Percentiles rank a stretch among this genome's conserved stretches.
phyloP scores from a whole-genome alignment of 2,329 filamentous ascomycete species.

The Talaromyces atroroseus region DNA sequence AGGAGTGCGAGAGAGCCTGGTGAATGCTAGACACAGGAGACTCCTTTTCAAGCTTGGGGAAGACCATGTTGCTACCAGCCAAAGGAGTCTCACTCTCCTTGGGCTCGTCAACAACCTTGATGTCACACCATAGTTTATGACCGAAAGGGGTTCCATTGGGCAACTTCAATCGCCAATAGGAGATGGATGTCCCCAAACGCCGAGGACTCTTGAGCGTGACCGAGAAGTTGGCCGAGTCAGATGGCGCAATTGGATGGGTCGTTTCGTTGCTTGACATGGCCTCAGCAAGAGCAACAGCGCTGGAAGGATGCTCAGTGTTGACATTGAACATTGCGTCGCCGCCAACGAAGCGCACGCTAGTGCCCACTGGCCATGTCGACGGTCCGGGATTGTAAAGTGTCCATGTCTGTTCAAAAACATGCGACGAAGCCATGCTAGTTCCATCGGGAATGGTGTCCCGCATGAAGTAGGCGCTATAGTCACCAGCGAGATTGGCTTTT shows the following conservation, averaged over 20 bases:
- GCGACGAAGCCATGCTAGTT: conserved; percentile 62
- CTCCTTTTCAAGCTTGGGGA: conserved; percentile 93
- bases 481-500: conserved; percentile 42
- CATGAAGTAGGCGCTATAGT: conserved; percentile 50
- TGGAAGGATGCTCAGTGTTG: conserved; percentile 72
- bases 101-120: conserved; percentile 53
- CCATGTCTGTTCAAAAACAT: conserved; percentile 86
- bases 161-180: conserved; percentile 92
- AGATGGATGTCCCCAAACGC: conserved; percentile 74
- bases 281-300: conserved; percentile 66
- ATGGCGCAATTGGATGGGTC: conserved; percentile 62
- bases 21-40: conserved; percentile 78
- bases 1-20: conserved; percentile 46
- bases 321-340: conserved; percentile 96
- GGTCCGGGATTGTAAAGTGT: conserved; percentile 79
- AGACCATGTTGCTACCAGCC: conserved; percentile 73
- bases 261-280: conserved; percentile 80
- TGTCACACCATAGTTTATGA: conserved; percentile 91
- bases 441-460: conserved; percentile 76
- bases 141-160: conserved; percentile 77
- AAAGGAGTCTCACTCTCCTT: conserved; percentile 17
- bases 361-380: conserved; percentile 77
- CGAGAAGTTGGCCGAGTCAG: conserved; percentile 73
- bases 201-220: conserved; percentile 76
- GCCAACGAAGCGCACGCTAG: conserved; percentile 83